Percentiles rank a stretch among this genome's conserved stretches.
Conservation (phyloP, 1,139 yeast genomes). For the Candida tropicalis region DNA sequence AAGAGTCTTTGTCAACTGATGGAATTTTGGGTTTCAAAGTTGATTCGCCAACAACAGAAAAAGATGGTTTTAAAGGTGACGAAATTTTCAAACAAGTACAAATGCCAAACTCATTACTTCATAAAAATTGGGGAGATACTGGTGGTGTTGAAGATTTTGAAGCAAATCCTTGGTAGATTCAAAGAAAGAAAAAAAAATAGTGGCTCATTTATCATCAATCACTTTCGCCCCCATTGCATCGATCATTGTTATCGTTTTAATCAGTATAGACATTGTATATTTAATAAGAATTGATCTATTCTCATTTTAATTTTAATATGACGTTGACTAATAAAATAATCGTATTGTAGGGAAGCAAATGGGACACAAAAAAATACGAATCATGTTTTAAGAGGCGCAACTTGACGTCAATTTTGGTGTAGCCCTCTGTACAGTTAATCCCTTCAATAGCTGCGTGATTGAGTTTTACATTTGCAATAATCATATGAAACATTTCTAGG, state of each 20-base stretch:
- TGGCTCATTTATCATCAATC: no score
- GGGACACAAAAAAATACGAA: background rate
- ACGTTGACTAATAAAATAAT: no score
- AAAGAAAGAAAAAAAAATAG: no score
- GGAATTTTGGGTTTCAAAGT: background rate
- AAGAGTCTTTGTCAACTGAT: background rate
- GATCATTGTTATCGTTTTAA: no score
- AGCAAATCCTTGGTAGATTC: slow-evolving; percentile 57
- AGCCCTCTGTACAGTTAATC: background rate
- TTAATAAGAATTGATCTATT: no score
- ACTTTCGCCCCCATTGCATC: no score
- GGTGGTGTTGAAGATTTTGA: slow-evolving; percentile 45
- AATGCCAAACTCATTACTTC: slow-evolving; percentile 54
- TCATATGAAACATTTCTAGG: background rate
- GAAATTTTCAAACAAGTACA: slow-evolving; percentile 52
- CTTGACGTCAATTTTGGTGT: background rate
- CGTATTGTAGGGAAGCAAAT: no score
- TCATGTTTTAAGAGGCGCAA: background rate
- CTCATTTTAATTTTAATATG: no score
- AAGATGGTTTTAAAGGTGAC: slow-evolving; percentile 41
- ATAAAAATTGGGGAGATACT: slow-evolving; percentile 50
- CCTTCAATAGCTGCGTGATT: background rate
- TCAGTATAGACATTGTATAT: slow-evolving; percentile 3
- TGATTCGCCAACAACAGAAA: background rate
- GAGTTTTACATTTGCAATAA: background rate